Conservation (phyloP, 148 eudicot species). For the Rhododendron kiyosumense region DNA sequence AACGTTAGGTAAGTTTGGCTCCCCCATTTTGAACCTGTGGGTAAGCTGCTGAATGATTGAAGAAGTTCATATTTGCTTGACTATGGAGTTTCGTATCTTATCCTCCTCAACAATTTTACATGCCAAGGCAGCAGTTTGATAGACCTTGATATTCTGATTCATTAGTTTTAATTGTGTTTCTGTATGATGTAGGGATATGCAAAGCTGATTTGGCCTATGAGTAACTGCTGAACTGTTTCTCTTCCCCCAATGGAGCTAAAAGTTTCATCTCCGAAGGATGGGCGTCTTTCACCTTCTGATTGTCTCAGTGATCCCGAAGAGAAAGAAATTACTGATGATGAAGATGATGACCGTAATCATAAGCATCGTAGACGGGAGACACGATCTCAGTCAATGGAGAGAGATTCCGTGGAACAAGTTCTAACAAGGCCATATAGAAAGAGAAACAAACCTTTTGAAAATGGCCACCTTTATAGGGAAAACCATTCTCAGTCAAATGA, state of each 20-base stretch:
- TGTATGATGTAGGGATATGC: not conserved
- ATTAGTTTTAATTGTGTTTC: not conserved
- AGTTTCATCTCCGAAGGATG: slow-evolving; percentile 40
- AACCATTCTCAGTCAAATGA: slow-evolving; percentile 50
- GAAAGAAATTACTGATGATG: slow-evolving; percentile 87
- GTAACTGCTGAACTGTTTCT: slow-evolving; percentile 1
- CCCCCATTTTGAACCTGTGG: not conserved
- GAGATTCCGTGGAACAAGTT: slow-evolving; percentile 53
- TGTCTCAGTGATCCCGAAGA: slow-evolving; percentile 75
- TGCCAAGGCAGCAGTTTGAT: not conserved
- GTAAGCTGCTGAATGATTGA: not conserved
- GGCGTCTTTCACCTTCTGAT: slow-evolving; percentile 58
- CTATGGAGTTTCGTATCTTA: not conserved
- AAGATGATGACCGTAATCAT: slow-evolving; percentile 97
- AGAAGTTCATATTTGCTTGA: not conserved
- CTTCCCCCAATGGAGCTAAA: slow-evolving; percentile 52
- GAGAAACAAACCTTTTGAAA: slow-evolving; percentile 68
- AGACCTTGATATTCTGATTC: not conserved
- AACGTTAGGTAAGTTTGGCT: not conserved
- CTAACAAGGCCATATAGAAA: slow-evolving; percentile 62
- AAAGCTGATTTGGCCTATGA: slow-evolving; percentile 6
- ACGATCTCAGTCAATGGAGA: slow-evolving; percentile 63
- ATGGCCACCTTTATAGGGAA: slow-evolving; percentile 45
- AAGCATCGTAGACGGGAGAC: slow-evolving; percentile 89
- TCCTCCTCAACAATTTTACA: not conserved